Evolutionary conservation across 2,329 filamentous ascomycete species (phyloP).

Genomic region (Sarocladiaceae sp.): DNA sequence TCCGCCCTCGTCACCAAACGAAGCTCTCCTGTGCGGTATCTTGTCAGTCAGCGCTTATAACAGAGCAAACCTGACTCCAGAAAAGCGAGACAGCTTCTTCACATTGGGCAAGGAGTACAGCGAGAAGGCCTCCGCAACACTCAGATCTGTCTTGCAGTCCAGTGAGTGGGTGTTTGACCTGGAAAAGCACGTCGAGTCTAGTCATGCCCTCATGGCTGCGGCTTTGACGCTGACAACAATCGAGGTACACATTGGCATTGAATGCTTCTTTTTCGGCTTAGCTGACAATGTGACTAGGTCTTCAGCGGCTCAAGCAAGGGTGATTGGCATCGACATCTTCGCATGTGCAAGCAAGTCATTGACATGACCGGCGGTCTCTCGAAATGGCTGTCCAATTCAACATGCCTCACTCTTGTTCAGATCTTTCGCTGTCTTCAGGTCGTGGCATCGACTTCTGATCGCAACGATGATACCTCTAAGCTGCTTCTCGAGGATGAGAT

Average conservation of each 20-base stretch:
- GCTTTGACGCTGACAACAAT: constrained; percentile 3
- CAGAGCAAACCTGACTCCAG: not conserved
- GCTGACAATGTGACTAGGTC: not conserved
- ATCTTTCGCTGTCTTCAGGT: constrained; percentile 5
- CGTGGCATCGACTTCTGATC: not conserved
- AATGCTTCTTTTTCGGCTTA: no score
- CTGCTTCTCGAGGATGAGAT: not conserved
- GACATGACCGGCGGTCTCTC: not conserved
- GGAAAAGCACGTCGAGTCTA: not conserved
- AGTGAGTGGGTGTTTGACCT: not conserved
- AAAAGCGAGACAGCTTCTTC: not conserved
- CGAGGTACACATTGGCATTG: no score
- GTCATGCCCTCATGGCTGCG: not conserved
- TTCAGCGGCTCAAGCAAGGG: not conserved
- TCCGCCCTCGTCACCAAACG: not conserved
- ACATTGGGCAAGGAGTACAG: not conserved
- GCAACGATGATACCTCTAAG: not conserved
- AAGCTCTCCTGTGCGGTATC: not conserved
- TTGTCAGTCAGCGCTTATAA: not conserved
- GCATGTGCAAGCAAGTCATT: not conserved
- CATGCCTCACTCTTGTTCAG: not conserved
- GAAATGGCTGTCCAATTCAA: not conserved
- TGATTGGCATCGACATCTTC: not conserved
- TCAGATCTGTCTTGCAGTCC: not conserved
- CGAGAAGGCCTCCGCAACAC: not conserved